Evolutionary conservation across 2,329 filamentous ascomycete genomes (phyloP).

Genomic region (Venturiaceae sp.): DNA sequence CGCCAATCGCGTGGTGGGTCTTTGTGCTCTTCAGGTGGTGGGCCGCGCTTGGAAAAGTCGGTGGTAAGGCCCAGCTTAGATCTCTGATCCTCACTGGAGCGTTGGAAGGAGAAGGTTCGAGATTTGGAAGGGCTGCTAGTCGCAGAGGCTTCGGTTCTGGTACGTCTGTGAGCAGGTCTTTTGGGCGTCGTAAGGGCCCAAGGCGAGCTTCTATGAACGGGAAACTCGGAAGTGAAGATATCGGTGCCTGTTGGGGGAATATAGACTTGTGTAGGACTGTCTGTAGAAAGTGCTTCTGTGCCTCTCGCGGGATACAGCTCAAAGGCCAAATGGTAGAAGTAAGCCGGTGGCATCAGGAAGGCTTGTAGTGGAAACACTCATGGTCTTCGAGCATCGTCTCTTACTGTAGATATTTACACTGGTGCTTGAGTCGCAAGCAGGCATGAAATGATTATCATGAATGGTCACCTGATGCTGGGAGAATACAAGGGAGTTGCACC

Average conservation of each 20-base stretch:
- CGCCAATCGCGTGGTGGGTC: slow-evolving; percentile 55
- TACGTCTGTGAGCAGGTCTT: neutral
- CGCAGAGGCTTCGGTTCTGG: neutral
- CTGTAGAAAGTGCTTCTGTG: slow-evolving; percentile 7
- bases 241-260: slow-evolving; percentile 30
- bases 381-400: neutral
- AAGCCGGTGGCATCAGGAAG: slow-evolving; percentile 32
- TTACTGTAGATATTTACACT: too few species aligned
- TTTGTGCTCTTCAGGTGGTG: neutral
- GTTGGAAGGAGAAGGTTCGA: neutral
- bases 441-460: too few species aligned
- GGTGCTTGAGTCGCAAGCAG: too few species aligned
- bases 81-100: neutral
- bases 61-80: neutral
- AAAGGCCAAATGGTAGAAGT: slow-evolving; percentile 54
- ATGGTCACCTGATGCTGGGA: too few species aligned
- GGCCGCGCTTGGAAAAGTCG: neutral
- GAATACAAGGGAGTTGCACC: too few species aligned
- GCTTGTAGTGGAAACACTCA: neutral
- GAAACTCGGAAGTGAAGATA: slow-evolving; percentile 35
- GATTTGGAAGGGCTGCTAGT: neutral
- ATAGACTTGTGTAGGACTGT: slow-evolving; percentile 18
- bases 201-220: slow-evolving; percentile 28
- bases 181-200: slow-evolving; percentile 19
- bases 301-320: slow-evolving; percentile 50